Base-by-base conservation (phyloP, 129 eudicot species). In the Logfia minima region DNA sequence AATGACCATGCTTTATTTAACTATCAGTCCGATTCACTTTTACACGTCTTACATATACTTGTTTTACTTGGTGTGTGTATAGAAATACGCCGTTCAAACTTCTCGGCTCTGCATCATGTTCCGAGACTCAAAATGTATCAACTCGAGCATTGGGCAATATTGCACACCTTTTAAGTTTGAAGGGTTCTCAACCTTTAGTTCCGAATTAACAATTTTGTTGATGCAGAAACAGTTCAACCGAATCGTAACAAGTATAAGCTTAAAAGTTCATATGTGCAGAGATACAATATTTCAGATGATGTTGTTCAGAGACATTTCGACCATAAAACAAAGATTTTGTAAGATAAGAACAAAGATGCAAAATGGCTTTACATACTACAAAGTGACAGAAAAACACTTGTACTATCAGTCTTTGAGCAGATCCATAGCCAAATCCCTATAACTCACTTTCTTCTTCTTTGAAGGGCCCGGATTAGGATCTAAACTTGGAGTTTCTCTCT, bases 361-460 rank as follows among this genome's bases (percentile, higher is more conserved):
- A 7, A 7, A 56, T 16, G 8, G 41, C 29, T 26, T 31, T 28
- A 64, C n/a, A 4, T 64, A 16, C 41, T 64, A 65, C 24, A 29
- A 8, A 17, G 43, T 14, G 70, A 18, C 70, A 9, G 11, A 29
- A 28, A 28, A 31, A 31, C 45, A 31, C 13, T 24, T 24, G 34
- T 16, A 59, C 18, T 23, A 71, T 80, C 77, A 92, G 62, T 86
- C 88, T 75, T 75, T 84, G 43, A 89, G 93, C 71, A 88, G 70
- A 39, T 83, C 80, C 65, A 63, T 68, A 2, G 87, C 98, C 71
- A 88, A 67, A 39, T 92, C 98, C 79, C 68, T 88, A 61, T 84
- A 91, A 75, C 93, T 91, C 24, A 92, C 96, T 79, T 78, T 92
- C 86, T 87, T 92, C 72, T 87, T 89, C 92, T 87, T 85, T 10